Base-by-base conservation (phyloP, 2,329 filamentous ascomycete species). In the Colletotrichum kahawae region DNA sequence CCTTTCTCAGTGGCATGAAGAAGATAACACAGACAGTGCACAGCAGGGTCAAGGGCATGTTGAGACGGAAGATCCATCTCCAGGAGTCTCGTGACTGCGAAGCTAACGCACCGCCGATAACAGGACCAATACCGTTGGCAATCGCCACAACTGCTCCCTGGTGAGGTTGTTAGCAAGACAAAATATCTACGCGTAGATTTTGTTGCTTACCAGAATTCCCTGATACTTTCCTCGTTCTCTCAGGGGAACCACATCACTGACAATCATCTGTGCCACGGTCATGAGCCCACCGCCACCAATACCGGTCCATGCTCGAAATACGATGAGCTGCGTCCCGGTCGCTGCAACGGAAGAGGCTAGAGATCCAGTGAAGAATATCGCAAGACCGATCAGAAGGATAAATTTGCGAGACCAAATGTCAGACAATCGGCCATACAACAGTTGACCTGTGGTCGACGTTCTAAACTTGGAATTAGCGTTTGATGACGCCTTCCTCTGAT, bases 1-100 rank as follows among this genome's bases (percentile, higher is more conserved):
- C 88, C 64, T 87, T 88, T 57, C 89, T 89, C 54, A 91, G 77
- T 0, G 89, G 90, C 89, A 91, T 91, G 77, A 90, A 88, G 78
- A 90, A 90, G 0, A 90, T 70, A 13, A 90, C 87, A 34, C 84
- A 85, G 0, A 84, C 56, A 0, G 87, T 88, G 0, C 87, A 86
- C 1, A 91, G 71, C 0, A 84, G 82, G 0, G 88, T 89, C 27
- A 91, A 80, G 0, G 89, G 90, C 7, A 91, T 78, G 57, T 90
- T 91, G 33, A 92, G 79, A 7, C 88, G 84, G 75, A 90, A 90
- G 67, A 90, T 89, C 87, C 88, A 90, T 33, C 88, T 83, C 85
- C 88, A 90, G 4, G 86, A 88, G 48, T 88, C 85, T 5, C 79
- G 67, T 0, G 84, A 85, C 21, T 83, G 84, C 1, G 87, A 87